Evolutionary conservation across 192 early-diverging fungal genomes (phyloP).

Genomic region (Gamsiella multidivaricata): DNA sequence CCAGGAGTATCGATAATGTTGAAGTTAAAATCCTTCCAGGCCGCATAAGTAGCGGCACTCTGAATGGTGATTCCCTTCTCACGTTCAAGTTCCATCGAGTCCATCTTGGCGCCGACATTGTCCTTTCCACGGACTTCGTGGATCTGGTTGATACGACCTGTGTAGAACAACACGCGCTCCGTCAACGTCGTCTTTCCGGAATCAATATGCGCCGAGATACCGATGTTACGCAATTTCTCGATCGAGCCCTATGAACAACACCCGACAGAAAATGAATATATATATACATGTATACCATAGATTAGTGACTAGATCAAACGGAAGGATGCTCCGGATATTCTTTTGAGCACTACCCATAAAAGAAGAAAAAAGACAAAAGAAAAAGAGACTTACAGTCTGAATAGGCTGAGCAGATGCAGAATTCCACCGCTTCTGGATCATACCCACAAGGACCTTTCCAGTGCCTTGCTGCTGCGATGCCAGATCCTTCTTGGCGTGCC

Average conservation of each 20-base stretch:
- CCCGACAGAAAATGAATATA: too few species aligned
- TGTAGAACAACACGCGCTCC: constrained; percentile 86
- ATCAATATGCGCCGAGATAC: constrained; percentile 91
- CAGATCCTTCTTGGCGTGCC: constrained; percentile 49
- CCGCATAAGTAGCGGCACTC: constrained; percentile 87
- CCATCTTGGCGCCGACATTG: constrained; percentile 98
- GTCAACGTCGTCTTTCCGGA: constrained; percentile 90
- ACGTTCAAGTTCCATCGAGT: constrained; percentile 98
- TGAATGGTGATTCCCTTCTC: constrained; percentile 94
- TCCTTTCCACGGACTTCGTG: constrained; percentile 89
- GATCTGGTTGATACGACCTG: constrained; percentile 89
- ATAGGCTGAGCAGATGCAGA: constrained; percentile 48
- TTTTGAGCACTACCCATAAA: too few species aligned
- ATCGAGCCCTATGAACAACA: constrained; percentile 68
- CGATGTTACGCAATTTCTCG: constrained; percentile 81
- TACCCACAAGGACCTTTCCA: constrained; percentile 46
- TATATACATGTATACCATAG: too few species aligned
- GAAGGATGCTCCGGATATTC: too few species aligned
- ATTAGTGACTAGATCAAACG: too few species aligned
- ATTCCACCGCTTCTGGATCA: constrained; percentile 56
- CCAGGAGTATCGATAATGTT: constrained; percentile 92
- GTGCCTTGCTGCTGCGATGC: constrained; percentile 15
- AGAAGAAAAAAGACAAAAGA: background rate
- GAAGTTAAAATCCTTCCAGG: constrained; percentile 80
- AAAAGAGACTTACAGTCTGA: constrained; percentile 22